phyloP scores from a whole-genome alignment of 2,329 filamentous ascomycete genomes.

The Colletotrichum cuscutae region DNA sequence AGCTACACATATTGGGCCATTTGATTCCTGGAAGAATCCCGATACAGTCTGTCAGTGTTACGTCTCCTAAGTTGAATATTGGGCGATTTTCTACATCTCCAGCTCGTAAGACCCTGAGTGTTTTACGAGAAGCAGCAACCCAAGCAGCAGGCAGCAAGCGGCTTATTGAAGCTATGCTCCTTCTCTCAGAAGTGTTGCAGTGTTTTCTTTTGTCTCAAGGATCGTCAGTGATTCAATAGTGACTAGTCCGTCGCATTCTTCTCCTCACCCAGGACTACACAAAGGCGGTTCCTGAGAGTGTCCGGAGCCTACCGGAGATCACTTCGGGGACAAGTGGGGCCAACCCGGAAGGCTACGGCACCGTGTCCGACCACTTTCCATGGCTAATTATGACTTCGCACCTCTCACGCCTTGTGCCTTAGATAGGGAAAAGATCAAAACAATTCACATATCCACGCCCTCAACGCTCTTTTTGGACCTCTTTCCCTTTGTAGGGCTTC shows the following conservation, averaged over 20 bases:
- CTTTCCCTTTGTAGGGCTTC: neutral
- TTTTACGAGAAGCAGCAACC: too few species aligned
- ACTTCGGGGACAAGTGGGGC: conserved; percentile 3
- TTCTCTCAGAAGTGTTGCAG: neutral
- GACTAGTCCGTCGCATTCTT: too few species aligned
- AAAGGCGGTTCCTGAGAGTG: neutral
- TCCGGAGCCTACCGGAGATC: neutral
- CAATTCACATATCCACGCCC: neutral
- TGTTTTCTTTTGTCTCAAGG: too few species aligned
- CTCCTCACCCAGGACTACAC: neutral
- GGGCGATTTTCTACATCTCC: neutral
- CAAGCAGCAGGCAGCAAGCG: neutral
- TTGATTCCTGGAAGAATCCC: too few species aligned
- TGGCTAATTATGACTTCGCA: neutral
- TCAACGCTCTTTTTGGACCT: neutral
- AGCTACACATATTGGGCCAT: too few species aligned
- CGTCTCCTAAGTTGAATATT: neutral
- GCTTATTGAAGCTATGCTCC: neutral
- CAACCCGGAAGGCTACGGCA: neutral
- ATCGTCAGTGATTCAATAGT: too few species aligned
- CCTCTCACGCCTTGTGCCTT: too few species aligned
- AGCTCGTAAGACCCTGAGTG: neutral
- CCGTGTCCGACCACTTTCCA: neutral
- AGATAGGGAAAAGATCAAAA: too few species aligned
- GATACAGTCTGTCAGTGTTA: too few species aligned